Evolutionary conservation across 805 yeast genomes (phyloP), one percentile per base, ranked within the genome.

Genomic region (Lipomyces sp.): DNA sequence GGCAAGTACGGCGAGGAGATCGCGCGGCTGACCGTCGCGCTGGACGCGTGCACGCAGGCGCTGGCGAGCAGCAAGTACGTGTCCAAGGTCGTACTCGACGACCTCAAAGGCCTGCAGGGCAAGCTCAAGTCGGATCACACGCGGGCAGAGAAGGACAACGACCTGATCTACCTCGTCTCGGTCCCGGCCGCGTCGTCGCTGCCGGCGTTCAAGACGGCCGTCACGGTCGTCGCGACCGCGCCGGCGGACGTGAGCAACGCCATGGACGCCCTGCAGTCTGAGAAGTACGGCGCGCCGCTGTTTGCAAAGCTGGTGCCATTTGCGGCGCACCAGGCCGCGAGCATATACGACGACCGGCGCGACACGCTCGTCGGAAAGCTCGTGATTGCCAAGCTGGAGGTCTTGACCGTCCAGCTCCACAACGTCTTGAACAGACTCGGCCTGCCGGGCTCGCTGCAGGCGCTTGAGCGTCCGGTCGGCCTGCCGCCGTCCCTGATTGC

Each of bases 91-190:
- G 81, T 80, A 0, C 55, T 74, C 4, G 77, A 74, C 4, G 88
- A 83, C 61, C 65, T 81, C 8, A 59, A 67, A 16, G 81, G 82
- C 0, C 72, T 90, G 18, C 57, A 65, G 1, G 64, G 65, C 2
- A 72, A 74, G 2, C 71, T 85, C 1, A 63, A 68, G 8, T 74
- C 71, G 1, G 71, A 75, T 1, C 61, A 83, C 8, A 67, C 71
- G 16, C 70, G 76, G 2, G 79, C 90, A 0, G 88, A 84, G 57
- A 76, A 81, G 57, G 96, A 89, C 58, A 89, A 89, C 63, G 90
- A 88, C 61, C 71, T 88, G 59, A 81, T 90, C 4, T 86, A 87
- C 65, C 68, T 86, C 35, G 82, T 84, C 51, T 68, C 71, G 1
- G 81, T 87, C 0, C 95, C 95, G 58, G 6, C 57, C 7, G 51